Conservation (phyloP, 2,329 filamentous ascomycete species). For the Aspergillus arachidicola region DNA sequence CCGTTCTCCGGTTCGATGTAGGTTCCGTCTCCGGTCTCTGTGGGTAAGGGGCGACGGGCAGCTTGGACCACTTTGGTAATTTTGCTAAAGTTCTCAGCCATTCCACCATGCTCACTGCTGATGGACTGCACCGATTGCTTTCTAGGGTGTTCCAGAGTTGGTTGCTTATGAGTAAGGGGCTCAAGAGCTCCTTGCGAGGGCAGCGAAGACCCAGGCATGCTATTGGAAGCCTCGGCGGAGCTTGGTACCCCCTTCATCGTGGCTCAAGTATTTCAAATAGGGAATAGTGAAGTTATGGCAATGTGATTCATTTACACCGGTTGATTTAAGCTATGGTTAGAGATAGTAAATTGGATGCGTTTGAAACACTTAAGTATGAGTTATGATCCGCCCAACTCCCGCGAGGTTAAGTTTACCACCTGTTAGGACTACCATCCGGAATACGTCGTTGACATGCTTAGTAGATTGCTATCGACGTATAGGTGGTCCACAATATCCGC, state of each 20-base stretch:
- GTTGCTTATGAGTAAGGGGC: neutral
- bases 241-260: neutral
- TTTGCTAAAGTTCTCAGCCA: slow-evolving; percentile 37
- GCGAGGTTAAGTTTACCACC: neutral
- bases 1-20: slow-evolving; percentile 57
- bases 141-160: neutral
- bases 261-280: neutral
- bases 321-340: neutral
- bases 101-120: neutral
- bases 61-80: slow-evolving; percentile 54
- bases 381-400: neutral
- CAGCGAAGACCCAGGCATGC: no score
- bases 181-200: neutral
- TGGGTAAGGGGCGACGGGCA: slow-evolving; percentile 64
- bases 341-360: neutral
- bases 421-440: neutral
- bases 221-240: neutral
- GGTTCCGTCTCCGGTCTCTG: slow-evolving; percentile 63
- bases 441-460: neutral
- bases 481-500: neutral
- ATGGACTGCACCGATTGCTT: neutral
- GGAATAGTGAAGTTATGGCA: neutral
- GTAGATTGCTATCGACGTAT: neutral
- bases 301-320: neutral
- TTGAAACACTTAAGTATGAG: neutral